Conservation (phyloP, 768 basidiomycete species). For the Boletellus ananiceps region DNA sequence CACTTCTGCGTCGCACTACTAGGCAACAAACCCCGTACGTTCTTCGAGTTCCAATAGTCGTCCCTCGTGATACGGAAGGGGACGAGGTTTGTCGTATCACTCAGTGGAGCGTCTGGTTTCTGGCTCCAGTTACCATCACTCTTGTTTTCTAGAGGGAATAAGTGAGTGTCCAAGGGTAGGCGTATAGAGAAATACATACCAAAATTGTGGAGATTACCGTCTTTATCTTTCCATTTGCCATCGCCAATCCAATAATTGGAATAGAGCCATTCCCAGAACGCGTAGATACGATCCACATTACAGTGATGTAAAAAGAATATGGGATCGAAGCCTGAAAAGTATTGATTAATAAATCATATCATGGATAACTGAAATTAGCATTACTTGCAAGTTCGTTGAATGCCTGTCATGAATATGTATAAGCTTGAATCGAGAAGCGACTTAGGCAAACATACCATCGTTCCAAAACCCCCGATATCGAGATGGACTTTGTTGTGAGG, state of each 20-base stretch:
- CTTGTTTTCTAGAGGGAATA: not conserved
- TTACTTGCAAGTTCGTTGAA: constrained; percentile 20
- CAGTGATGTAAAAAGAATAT: constrained; percentile 21
- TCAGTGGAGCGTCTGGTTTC: too few species aligned
- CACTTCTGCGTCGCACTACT: constrained; percentile 3
- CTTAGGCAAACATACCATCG: constrained; percentile 11
- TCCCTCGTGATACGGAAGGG: constrained; percentile 11
- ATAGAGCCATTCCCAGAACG: constrained; percentile 22
- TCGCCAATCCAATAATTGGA: constrained; percentile 14
- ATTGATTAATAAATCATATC: not conserved
- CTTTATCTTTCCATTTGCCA: constrained; percentile 8
- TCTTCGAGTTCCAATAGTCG: constrained; percentile 16
- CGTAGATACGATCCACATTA: constrained; percentile 17
- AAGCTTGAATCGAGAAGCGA: not conserved
- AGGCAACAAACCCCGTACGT: constrained; percentile 2
- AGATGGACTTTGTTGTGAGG: constrained; percentile 19
- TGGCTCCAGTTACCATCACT: too few species aligned
- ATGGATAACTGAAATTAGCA: not conserved
- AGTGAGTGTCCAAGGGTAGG: not conserved
- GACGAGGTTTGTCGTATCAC: not conserved
- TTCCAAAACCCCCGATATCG: constrained; percentile 13
- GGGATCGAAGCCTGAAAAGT: constrained; percentile 12
- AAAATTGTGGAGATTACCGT: constrained; percentile 5
- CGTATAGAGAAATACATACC: constrained; percentile 1
- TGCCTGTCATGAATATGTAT: constrained; percentile 1